Evolutionary conservation across 768 basidiomycete genomes (phyloP), one percentile per base, ranked within the genome.

Genomic region (Suillus plorans): DNA sequence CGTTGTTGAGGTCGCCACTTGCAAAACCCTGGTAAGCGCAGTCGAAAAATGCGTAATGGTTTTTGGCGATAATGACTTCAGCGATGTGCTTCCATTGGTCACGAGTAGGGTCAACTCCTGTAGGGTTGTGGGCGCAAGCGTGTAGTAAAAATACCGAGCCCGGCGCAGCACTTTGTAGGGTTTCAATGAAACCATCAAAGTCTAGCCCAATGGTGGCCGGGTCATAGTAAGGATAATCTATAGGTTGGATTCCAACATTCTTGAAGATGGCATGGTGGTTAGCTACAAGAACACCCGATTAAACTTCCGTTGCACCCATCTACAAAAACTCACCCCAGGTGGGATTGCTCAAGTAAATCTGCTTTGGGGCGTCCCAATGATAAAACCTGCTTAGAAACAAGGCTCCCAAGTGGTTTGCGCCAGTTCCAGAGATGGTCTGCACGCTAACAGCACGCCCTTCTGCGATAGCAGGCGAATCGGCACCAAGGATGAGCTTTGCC

Each of bases 11-110:
- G 75, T 94, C 88, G 1, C 96, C 96, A 70, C 92, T 94, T n/a
- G 95, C 96, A 76, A 98, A 99, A 20, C 96, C 96, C 78, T 97
- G 96, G 79, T 99, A 99, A 3, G 96, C 96, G 74, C 90, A 91
- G 79, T 99, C 96, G 75, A 98, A 94, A 80, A 97, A 96, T 39
- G 90, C 89, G 72, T 87, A 97, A 75, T 96, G 95, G 16, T 85
- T 82, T 78, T 89, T 90, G 56, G 80, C 77, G 37, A 90, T 74
- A 74, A 97, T 85, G 62, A 89, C 78, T 44, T 89, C 83, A 45
- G 91, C 91, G 70, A 98, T 85, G 64, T 80, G 76, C 66, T 84
- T 79, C 96, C 96, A 99, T 75, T 98, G 91, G 69, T 91, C 94
- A 55, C 75, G 75, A 41, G 94, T 95, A 8, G 95, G 96, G 77